These are phyloP conservation scores for Alloteropsis semialata DNA, from an alignment of 176 grass and related monocot genomes.

Conservation along the genomic window DNA sequence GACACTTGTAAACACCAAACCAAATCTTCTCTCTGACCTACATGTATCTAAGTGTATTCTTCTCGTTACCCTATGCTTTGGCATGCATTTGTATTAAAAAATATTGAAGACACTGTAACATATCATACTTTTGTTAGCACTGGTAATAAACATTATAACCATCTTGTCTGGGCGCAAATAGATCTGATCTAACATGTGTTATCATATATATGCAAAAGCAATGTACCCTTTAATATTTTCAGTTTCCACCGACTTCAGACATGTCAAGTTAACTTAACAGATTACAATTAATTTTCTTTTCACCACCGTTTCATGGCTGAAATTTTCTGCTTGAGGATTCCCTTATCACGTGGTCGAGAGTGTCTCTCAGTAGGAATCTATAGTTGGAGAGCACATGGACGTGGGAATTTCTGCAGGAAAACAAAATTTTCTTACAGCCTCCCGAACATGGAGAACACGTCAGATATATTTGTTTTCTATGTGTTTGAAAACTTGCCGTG, in stretches of 20 bases:
- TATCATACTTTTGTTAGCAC: too few relatives aligned
- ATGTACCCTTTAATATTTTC: not conserved
- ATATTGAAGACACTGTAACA: too few relatives aligned
- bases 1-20: too few relatives aligned
- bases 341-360: slow-evolving; percentile 9
- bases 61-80: too few relatives aligned
- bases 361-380: slow-evolving; percentile 13
- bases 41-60: too few relatives aligned
- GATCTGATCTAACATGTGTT: not conserved
- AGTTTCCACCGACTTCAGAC: not conserved
- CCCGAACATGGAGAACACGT: slow-evolving; percentile 33
- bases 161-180: too few relatives aligned
- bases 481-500: slow-evolving; percentile 17
- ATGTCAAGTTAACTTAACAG: not conserved
- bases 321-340: slow-evolving; percentile 23
- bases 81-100: too few relatives aligned
- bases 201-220: not conserved
- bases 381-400: slow-evolving; percentile 32
- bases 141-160: too few relatives aligned
- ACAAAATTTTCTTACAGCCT: slow-evolving; percentile 8
- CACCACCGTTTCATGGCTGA: not conserved
- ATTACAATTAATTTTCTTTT: not conserved
- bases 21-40: too few relatives aligned
- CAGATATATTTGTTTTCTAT: slow-evolving; percentile 21
- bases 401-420: not conserved